Conservation (phyloP, 208 protist genomes). For the Acanthamoeba sp. region DNA sequence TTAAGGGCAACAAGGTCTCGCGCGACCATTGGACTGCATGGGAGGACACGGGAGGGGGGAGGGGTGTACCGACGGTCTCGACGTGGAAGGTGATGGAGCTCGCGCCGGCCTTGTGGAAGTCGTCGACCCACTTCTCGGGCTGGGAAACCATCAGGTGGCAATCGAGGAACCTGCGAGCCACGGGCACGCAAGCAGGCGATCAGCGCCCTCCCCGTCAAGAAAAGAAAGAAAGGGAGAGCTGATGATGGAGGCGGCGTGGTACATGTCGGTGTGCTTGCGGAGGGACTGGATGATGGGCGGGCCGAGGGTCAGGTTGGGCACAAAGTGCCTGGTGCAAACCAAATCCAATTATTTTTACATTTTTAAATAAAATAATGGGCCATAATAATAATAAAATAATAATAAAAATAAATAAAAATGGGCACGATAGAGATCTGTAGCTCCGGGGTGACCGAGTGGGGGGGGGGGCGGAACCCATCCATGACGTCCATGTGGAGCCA, state of each 20-base stretch:
- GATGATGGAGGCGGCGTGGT: neutral
- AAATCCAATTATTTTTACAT: neutral
- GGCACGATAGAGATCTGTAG: neutral
- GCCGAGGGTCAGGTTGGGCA: conserved; percentile 97
- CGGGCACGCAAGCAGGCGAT: too few species aligned
- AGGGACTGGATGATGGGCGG: conserved; percentile 41
- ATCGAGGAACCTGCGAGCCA: conserved; percentile 92
- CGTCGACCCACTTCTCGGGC: conserved; percentile 91
- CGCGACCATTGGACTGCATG: too few species aligned
- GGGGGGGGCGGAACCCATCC: conserved; percentile 83
- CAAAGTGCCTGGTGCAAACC: conserved; percentile 95
- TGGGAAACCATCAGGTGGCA: conserved; percentile 97
- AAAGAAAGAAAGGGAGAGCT: conserved; percentile 94
- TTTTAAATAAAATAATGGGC: conserved; percentile 7
- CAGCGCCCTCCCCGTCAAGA: too few species aligned
- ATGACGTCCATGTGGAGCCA: conserved; percentile 99
- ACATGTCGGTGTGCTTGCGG: conserved; percentile 34
- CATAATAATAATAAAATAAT: neutral
- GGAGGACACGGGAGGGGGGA: too few species aligned
- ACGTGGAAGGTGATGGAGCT: conserved; percentile 93
- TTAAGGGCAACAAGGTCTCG: neutral
- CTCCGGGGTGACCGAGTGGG: neutral
- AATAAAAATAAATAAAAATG: neutral
- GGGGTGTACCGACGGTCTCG: conserved; percentile 86
- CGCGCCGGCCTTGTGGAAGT: conserved; percentile 90